A percentile compares a stretch with the other conserved stretches of the same genome.
These are phyloP conservation scores for Atkinsonella hypoxylon DNA, from an alignment of 2,329 filamentous ascomycete genomes.

Conservation along the genomic window DNA sequence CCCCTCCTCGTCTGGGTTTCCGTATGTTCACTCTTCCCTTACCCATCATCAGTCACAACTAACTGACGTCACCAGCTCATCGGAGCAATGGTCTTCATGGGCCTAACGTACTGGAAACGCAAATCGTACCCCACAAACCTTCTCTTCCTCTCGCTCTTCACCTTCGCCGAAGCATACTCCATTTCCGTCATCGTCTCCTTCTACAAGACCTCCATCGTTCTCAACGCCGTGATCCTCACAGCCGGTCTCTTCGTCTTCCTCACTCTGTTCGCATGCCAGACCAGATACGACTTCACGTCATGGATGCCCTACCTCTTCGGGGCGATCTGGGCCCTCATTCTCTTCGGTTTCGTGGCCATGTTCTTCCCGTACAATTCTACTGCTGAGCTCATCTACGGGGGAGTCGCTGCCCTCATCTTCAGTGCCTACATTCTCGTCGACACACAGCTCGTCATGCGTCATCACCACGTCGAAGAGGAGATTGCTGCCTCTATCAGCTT, in stretches of 20 bases:
- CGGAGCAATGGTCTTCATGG: conserved; percentile 72
- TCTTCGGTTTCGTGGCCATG: conserved; percentile 85
- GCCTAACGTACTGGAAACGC: conserved; percentile 88
- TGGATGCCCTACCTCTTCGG: conserved; percentile 97
- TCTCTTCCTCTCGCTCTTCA: conserved; percentile 83
- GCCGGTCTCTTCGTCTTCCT: conserved; percentile 70
- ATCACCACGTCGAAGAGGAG: conserved; percentile 97
- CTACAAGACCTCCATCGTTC: conserved; percentile 71
- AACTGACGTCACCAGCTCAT: conserved; percentile 42
- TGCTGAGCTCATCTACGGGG: conserved; percentile 75
- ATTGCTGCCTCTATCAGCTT: conserved; percentile 90
- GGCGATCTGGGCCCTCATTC: conserved; percentile 73
- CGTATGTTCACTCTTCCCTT: conserved; percentile 28
- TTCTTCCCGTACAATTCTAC: conserved; percentile 81
- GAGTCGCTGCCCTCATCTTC: conserved; percentile 75
- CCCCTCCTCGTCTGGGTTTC: conserved; percentile 78
- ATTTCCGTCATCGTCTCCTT: conserved; percentile 89
- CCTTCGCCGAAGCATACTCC: conserved; percentile 82
- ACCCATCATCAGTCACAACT: background rate
- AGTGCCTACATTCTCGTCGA: conserved; percentile 92
- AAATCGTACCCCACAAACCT: conserved; percentile 93
- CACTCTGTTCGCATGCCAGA: conserved; percentile 87
- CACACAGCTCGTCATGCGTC: conserved; percentile 87
- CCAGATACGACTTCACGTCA: conserved; percentile 93
- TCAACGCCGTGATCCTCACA: conserved; percentile 84